Evolutionary conservation across 768 basidiomycete genomes (phyloP), one percentile per base, ranked within the genome.

Genomic region (Trametes cingulata): DNA sequence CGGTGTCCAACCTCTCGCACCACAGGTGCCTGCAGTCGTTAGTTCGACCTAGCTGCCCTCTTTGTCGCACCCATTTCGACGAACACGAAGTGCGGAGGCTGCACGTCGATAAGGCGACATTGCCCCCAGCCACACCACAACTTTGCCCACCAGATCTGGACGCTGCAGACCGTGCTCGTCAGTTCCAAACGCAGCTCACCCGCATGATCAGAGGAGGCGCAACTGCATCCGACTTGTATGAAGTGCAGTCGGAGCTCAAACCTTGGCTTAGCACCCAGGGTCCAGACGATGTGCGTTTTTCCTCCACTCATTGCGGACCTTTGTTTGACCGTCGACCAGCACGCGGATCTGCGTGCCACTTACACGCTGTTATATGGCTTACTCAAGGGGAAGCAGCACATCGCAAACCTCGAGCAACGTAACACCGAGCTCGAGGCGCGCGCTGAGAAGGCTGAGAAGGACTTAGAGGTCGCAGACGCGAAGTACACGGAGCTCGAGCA

Each of bases 61-160:
- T 91, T 48, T 91, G 88, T 73, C 83, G 88, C 43, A 74, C 69
- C 8, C 70, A 74, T 20, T 87, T 87, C 72, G 75, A 80, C 12
- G 69, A 73, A 20, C 66, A 73, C 15, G 75, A 81, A 10, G 68
- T 81, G 45, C 76, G 83, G 46, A 82, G 76, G 71, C 80, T 91
- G 50, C 87, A 87, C 68, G 71, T 89, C 48, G 87, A 88, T 70
- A 63, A 80, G 54, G 80, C 84, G 47, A 72, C 58, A 53, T 65
- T 19, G 42, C 69, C 52, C 46, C 62, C n/a, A 2, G 54, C 51
- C 14, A 56, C 65, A 1, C 58, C 56, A 3, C 40, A 54, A 13
- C 39, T 33, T 19, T 10, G 60, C 49, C 40, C 53, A 39, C 47
- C 56, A 27, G 50, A 50, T 59, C 6, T 62, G 64, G 49, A 70